These are phyloP conservation scores for Epichloe hybrida DNA, from an alignment of 2,329 filamentous ascomycete genomes.

Conservation along the genomic window DNA sequence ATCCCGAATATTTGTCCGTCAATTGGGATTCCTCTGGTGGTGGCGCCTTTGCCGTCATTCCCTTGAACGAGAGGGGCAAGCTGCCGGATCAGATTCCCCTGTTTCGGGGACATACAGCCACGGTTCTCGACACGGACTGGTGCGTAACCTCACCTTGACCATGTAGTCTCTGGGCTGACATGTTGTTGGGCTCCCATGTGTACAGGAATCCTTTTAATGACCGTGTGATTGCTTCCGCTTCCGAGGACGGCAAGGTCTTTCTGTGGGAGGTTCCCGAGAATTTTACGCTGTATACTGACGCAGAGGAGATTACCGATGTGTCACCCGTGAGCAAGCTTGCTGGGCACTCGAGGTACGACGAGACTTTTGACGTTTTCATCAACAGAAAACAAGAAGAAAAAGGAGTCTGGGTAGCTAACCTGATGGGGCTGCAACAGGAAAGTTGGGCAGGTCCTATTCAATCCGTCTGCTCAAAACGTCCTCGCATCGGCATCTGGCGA, in stretches of 20 bases:
- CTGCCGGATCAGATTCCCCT: conserved; percentile 87
- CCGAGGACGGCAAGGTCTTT: conserved; percentile 94
- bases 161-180: background rate
- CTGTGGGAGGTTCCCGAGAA: conserved; percentile 87
- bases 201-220: conserved; percentile 91
- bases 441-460: conserved; percentile 95
- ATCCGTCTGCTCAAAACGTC: conserved; percentile 88
- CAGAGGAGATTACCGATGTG: conserved; percentile 72
- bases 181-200: background rate
- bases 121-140: conserved; percentile 97
- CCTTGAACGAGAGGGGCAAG: conserved; percentile 77
- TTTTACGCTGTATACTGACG: conserved; percentile 75
- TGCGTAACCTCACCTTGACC: conserved; percentile 19
- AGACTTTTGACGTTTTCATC: background rate
- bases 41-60: conserved; percentile 93
- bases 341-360: conserved; percentile 65
- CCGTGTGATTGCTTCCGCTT: conserved; percentile 78
- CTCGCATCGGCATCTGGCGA: conserved; percentile 92
- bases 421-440: conserved; percentile 46
- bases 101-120: conserved; percentile 89
- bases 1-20: conserved; percentile 89
- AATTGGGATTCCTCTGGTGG: conserved; percentile 97
- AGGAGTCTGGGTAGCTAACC: background rate
- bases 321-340: conserved; percentile 66
- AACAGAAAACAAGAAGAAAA: background rate